These are phyloP conservation scores for Physcomitrium patens DNA, from an alignment of 225 moss, liverwort and hornwort genomes.

Conservation along the genomic window DNA sequence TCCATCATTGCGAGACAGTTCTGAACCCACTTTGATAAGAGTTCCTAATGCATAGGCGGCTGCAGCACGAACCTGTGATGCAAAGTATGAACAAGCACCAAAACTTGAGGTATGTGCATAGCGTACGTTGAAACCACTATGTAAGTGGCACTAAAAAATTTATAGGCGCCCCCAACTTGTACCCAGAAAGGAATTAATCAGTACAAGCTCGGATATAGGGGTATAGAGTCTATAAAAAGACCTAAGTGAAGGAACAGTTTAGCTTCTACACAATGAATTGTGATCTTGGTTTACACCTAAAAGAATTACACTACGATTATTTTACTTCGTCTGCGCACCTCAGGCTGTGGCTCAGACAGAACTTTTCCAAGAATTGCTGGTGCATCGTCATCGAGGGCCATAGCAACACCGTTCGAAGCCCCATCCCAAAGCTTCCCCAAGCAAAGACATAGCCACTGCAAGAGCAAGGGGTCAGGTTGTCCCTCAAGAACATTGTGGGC, in stretches of 20 bases:
- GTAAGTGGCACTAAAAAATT: background rate
- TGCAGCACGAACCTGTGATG: slow-evolving; percentile 87
- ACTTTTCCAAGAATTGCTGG: slow-evolving; percentile 69
- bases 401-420: slow-evolving; percentile 63
- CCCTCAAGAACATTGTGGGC: slow-evolving; percentile 55
- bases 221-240: slow-evolving; percentile 4
- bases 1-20: slow-evolving; percentile 33
- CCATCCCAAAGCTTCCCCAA: slow-evolving; percentile 97
- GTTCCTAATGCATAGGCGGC: slow-evolving; percentile 91
- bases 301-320: background rate
- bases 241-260: background rate
- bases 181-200: slow-evolving; percentile 11
- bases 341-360: slow-evolving; percentile 87
- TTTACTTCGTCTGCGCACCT: slow-evolving; percentile 51
- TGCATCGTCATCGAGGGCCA: slow-evolving; percentile 72
- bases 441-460: slow-evolving; percentile 96
- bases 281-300: slow-evolving; percentile 3
- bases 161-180: background rate
- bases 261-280: background rate
- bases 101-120: background rate
- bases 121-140: slow-evolving; percentile 8
- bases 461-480: slow-evolving; percentile 77
- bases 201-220: background rate
- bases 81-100: slow-evolving; percentile 14
- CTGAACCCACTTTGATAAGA: slow-evolving; percentile 59